Evolutionary conservation across 768 basidiomycete genomes (phyloP), one percentile per base, ranked within the genome.

Genomic region (Boletus rubescentipes): DNA sequence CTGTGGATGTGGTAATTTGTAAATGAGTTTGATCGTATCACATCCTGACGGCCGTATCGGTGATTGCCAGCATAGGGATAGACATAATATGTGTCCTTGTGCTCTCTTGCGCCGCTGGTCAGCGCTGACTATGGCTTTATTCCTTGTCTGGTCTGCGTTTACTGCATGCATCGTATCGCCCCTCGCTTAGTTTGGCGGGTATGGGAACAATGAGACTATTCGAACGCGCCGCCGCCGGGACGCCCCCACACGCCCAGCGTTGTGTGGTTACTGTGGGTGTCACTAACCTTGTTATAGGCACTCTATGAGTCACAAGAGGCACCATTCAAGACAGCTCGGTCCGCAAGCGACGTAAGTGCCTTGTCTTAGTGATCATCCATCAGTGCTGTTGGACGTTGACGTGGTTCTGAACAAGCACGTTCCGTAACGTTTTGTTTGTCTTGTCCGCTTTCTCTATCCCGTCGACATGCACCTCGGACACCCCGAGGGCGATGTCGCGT

Each of bases 11-110:
- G 23, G 39, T 38, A n/a, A n/a, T n/a, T n/a, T n/a, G n/a, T n/a
- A 56, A 56, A 61, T 43, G 58, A 52, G 16, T 2, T 32, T 42
- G 57, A 58, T 59, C 32, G 16, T 9, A 49, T 50, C 15, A 29
- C 49, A 38, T 21, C 26, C 32, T 15, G 37, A 55, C 41, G 57
- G 40, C 14, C 36, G 26, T 41, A 43, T 37, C 31, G 30, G 32
- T 18, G 32, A 29, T 26, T 58, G 48, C 46, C 43, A 55, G 36
- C 52, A 38, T 54, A 11, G 9, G 42, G 20, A 32, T 37, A 31
- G 44, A 15, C 16, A 35, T 4, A n/a, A 37, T 37, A 14, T 10
- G 7, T 16, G 7, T 5, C 14, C 14, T 32, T 16, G 23, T 2
- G 26, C 14, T 9, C 36, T 30, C 10, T 57, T 18, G 18, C 26